A percentile compares a stretch with the other conserved stretches of the same genome.
Evolutionary conservation across 148 eudicot genomes (phyloP).

Genomic region (Silene conica): DNA sequence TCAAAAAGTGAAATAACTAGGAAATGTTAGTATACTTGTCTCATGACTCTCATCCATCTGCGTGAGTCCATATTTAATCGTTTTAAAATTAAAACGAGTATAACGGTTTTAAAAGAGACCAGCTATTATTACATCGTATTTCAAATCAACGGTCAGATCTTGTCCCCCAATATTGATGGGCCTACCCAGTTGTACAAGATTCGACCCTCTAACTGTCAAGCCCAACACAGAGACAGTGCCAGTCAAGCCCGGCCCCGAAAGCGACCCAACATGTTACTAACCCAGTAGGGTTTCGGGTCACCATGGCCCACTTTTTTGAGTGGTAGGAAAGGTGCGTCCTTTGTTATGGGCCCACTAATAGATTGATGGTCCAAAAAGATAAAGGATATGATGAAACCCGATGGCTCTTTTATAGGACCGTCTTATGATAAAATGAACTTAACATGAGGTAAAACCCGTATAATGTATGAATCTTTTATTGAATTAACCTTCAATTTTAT

Average conservation of each 20-base stretch:
- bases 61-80: too few relatives aligned
- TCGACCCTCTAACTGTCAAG: constrained; percentile 22
- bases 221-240: constrained; percentile 14
- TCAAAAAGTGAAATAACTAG: too few relatives aligned
- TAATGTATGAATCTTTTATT: too few relatives aligned
- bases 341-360: constrained; percentile 8
- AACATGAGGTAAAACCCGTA: too few relatives aligned
- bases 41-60: too few relatives aligned
- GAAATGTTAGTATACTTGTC: too few relatives aligned
- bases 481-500: too few relatives aligned
- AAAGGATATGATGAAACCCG: neutral
- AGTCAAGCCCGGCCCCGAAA: constrained; percentile 24
- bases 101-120: too few relatives aligned
- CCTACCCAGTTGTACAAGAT: constrained; percentile 22
- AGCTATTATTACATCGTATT: neutral
- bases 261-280: constrained; percentile 33
- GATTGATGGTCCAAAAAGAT: constrained; percentile 16
- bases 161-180: neutral
- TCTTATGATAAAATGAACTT: neutral
- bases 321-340: constrained; percentile 15
- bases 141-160: constrained; percentile 17
- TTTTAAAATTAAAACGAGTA: too few relatives aligned
- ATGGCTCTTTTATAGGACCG: neutral
- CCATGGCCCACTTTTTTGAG: constrained; percentile 2
- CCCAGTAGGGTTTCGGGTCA: constrained; percentile 3